Base-by-base conservation (phyloP, 768 basidiomycete species). In the Mycena rebaudengoi region DNA sequence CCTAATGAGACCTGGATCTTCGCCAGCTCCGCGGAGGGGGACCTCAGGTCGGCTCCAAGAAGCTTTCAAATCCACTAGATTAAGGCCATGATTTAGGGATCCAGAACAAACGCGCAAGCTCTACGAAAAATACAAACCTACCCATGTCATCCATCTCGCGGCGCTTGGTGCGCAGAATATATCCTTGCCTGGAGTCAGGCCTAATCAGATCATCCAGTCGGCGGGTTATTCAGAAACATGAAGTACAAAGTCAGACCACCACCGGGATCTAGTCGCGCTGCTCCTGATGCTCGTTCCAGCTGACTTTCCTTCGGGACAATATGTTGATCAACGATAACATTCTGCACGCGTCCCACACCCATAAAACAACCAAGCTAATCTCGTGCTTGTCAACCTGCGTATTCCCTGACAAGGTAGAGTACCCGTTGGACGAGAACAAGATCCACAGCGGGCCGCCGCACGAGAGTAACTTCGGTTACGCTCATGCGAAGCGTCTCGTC, bases 341-440 rank as follows among this genome's bases (percentile, higher is more conserved):
- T 40, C 84, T 98, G 21, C 87, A 95, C 73, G 82, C 85, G 32
- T 82, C 95, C 8, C 85, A 94, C 73, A 81, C 88, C 67, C 80
- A 83, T 70, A 82, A 87, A 50, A 84, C 84, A 21, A 68, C 85
- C 65, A 98, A 98, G 77, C 84, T 97, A 68, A 91, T 99, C 60
- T 98, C 96, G 13, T 98, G 96, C 73, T 87, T 98, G 37, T 98
- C 96, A 10, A 98, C 97, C 40, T 99, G 96, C 74, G 95, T 99
- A 45, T 99, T 96, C 82, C 96, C 96, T 0, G 96, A 98, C 77
- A 92, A 95, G 75, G 95, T 97, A 67, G 85, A 88, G 53, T 98
- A 96, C 75, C 97, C 96, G 14, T 86, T 99, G 26, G 92, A 95
- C 69, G 96, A 99, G 79, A 87, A 84, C 69, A 96, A 96, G 80